These are phyloP conservation scores for Elaeis oleifera DNA, from an alignment of 202 grass and related monocot genomes.

Conservation along the genomic window DNA sequence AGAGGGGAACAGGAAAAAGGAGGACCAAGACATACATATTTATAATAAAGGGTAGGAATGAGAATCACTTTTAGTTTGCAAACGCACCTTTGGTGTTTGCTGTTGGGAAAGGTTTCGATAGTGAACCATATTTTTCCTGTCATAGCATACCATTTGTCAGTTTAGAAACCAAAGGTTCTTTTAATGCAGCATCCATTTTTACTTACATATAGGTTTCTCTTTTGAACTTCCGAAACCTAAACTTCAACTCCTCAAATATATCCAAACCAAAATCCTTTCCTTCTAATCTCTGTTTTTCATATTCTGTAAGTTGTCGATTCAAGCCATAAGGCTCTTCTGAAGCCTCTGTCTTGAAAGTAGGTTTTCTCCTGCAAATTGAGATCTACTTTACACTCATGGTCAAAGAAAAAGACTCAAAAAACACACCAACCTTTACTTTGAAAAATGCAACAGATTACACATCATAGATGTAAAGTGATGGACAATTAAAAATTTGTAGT, in stretches of 20 bases:
- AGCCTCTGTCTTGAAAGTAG: slow-evolving; percentile 35
- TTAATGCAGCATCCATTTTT: neutral
- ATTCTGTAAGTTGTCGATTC: slow-evolving; percentile 42
- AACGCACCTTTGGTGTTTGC: slow-evolving; percentile 76
- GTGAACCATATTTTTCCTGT: slow-evolving; percentile 45
- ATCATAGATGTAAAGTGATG: no score
- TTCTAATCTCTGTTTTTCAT: slow-evolving; percentile 30
- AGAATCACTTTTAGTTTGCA: neutral
- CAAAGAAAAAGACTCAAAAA: no score
- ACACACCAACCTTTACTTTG: no score
- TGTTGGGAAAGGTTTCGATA: slow-evolving; percentile 61
- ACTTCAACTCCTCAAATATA: slow-evolving; percentile 53
- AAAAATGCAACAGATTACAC: no score
- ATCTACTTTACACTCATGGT: slow-evolving; percentile 8
- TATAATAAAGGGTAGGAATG: neutral
- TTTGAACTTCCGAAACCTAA: slow-evolving; percentile 80
- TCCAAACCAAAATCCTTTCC: slow-evolving; percentile 29
- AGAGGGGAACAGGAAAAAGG: no score
- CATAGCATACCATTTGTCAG: slow-evolving; percentile 24
- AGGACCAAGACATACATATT: no score
- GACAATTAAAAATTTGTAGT: no score
- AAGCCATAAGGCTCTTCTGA: slow-evolving; percentile 35
- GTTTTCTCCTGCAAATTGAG: slow-evolving; percentile 35
- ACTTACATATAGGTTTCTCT: slow-evolving; percentile 59
- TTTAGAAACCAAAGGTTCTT: slow-evolving; percentile 2